Conservation (phyloP, 2,329 filamentous ascomycete genomes). For the Alternaria metachromatica region DNA sequence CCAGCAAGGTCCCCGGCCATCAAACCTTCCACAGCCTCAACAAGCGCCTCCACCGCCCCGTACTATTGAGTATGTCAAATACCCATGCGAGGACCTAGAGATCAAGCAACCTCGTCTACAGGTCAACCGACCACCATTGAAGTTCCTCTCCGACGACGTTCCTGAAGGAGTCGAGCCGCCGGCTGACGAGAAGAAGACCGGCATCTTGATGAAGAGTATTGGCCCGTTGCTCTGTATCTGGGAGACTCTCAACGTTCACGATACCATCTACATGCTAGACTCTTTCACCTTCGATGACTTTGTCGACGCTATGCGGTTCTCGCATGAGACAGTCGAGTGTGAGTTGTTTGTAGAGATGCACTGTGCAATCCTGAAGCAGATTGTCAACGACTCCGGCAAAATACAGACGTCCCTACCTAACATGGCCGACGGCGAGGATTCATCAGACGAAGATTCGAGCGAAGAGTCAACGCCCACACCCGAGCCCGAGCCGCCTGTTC, state of each 20-base stretch:
- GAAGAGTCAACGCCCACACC: conserved; percentile 58
- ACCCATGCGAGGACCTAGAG: conserved; percentile 93
- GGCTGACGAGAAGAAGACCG: conserved; percentile 49
- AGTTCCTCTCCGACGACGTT: conserved; percentile 74
- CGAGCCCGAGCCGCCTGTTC: conserved; percentile 74
- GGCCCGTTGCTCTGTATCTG: conserved; percentile 87
- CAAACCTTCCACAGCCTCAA: conserved; percentile 53
- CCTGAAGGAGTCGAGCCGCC: conserved; percentile 46
- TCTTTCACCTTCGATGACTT: conserved; percentile 99
- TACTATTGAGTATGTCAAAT: conserved; percentile 72
- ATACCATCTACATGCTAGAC: conserved; percentile 89
- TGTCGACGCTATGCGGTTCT: conserved; percentile 81
- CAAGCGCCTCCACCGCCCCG: conserved; percentile 59
- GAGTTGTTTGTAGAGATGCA: conserved; percentile 90
- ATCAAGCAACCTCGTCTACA: conserved; percentile 71
- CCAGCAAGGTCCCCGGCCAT: conserved; percentile 46
- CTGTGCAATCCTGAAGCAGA: conserved; percentile 85
- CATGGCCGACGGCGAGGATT: conserved; percentile 56
- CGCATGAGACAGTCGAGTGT: conserved; percentile 75
- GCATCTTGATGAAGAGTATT: conserved; percentile 83
- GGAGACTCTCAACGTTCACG: conserved; percentile 98
- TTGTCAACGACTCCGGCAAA: conserved; percentile 81
- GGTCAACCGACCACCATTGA: conserved; percentile 73
- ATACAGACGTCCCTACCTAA: conserved; percentile 80
- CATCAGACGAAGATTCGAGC: conserved; percentile 59